A percentile compares a stretch with the other conserved stretches of the same genome.
These are phyloP conservation scores for Thielaviopsis ethacetica DNA, from an alignment of 2,329 filamentous ascomycete genomes.

Conservation along the genomic window DNA sequence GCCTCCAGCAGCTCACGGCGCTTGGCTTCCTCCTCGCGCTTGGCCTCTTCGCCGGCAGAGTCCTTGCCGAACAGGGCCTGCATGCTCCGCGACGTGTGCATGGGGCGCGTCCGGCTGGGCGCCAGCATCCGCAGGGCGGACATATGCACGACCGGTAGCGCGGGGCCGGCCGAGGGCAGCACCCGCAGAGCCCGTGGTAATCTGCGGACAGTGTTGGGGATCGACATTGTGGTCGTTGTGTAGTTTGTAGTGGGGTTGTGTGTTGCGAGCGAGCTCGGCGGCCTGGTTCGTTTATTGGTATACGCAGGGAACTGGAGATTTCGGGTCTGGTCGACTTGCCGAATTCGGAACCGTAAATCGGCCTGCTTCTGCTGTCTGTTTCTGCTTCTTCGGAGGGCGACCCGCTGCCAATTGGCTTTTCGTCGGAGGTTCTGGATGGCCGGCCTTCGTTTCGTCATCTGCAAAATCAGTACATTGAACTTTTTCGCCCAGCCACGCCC, in stretches of 20 bases:
- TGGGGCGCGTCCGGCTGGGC: constrained; percentile 15
- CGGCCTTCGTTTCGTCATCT: neutral
- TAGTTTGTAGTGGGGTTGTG: neutral
- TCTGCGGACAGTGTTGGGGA: constrained; percentile 21
- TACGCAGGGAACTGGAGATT: too few species aligned
- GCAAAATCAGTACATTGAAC: neutral
- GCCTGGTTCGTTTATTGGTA: neutral
- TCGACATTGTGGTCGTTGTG: constrained; percentile 1
- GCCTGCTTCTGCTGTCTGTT: neutral
- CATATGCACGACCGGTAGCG: constrained; percentile 9
- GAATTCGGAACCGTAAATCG: too few species aligned
- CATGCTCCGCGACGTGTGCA: constrained; percentile 15
- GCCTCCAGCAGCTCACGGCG: constrained; percentile 18
- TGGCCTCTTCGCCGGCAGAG: constrained; percentile 10
- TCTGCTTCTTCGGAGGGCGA: neutral
- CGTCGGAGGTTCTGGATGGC: too few species aligned
- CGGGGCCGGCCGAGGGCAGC: constrained; percentile 17
- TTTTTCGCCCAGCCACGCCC: constrained; percentile 1
- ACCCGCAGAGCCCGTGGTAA: constrained; percentile 24
- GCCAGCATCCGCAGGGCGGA: constrained; percentile 10
- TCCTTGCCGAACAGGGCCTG: constrained; percentile 15
- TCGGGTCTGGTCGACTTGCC: too few species aligned
- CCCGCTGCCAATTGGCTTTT: neutral
- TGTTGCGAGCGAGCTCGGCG: neutral
- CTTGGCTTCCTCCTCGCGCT: constrained; percentile 14